A percentile compares a stretch with the other conserved stretches of the same genome.
These are phyloP conservation scores for Phytopythium chamaehyphon DNA, from an alignment of 352 stramenopile genomes.

Conservation along the genomic window DNA sequence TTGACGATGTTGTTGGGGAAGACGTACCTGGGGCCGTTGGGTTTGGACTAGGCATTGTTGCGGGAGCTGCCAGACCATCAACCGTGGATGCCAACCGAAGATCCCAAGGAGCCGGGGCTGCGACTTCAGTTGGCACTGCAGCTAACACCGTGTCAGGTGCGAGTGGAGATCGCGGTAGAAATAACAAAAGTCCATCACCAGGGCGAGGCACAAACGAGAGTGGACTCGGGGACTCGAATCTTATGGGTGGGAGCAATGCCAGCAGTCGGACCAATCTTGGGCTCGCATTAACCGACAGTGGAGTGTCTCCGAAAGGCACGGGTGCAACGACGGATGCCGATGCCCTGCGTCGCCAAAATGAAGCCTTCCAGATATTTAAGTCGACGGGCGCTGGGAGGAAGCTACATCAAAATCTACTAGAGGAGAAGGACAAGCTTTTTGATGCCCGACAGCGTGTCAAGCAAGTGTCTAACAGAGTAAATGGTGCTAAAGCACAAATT, in stretches of 20 bases:
- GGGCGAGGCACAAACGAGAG: slow-evolving; percentile 7
- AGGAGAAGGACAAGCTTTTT: slow-evolving; percentile 75
- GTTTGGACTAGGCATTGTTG: slow-evolving; percentile 56
- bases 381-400: slow-evolving; percentile 50
- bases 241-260: slow-evolving; percentile 4
- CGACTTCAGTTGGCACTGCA: slow-evolving; percentile 4
- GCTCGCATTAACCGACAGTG: too few species aligned
- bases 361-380: slow-evolving; percentile 70
- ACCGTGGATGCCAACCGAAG: slow-evolving; percentile 62
- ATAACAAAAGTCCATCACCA: slow-evolving; percentile 26
- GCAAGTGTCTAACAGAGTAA: slow-evolving; percentile 67
- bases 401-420: slow-evolving; percentile 48
- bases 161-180: slow-evolving; percentile 8
- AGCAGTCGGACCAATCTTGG: not conserved
- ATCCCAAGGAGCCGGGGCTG: slow-evolving; percentile 3
- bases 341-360: slow-evolving; percentile 37
- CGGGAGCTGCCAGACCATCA: slow-evolving; percentile 47
- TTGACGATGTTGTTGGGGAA: slow-evolving; percentile 48
- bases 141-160: slow-evolving; percentile 6
- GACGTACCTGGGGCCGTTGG: slow-evolving; percentile 48
- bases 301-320: not conserved
- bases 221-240: not conserved
- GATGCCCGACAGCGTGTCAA: slow-evolving; percentile 71
- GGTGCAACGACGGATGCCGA: not conserved
- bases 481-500: slow-evolving; percentile 74